phyloP scores from a whole-genome alignment of 129 eudicot species.

The Arctium minus region DNA sequence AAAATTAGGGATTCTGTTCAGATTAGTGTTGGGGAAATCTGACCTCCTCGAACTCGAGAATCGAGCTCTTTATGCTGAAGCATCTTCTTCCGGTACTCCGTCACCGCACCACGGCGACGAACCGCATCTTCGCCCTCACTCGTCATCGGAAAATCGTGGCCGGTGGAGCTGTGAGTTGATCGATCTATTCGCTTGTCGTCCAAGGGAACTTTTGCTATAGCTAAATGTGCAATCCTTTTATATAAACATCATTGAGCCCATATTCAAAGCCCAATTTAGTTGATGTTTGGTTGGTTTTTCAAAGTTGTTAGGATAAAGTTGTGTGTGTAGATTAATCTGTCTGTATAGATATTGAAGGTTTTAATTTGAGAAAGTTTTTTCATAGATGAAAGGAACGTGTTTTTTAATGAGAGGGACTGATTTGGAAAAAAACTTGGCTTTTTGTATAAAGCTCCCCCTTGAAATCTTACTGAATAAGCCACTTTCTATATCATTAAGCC shows the following conservation, averaged over 20 bases:
- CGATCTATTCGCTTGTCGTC: conserved; percentile 26
- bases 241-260: not conserved
- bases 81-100: conserved; percentile 84
- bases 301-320: no score
- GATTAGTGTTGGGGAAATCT: not conserved
- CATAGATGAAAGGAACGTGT: no score
- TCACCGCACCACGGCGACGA: conserved; percentile 65
- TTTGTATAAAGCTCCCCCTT: no score
- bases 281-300: no score
- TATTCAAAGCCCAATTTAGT: conserved; percentile 2
- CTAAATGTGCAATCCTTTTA: not conserved
- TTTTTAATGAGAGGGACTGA: no score
- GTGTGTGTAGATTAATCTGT: no score
- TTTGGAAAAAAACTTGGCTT: no score
- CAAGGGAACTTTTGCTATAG: conserved; percentile 18
- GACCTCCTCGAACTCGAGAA: conserved; percentile 80
- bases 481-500: no score
- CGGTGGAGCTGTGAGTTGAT: conserved; percentile 9
- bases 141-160: conserved; percentile 43
- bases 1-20: conserved; percentile 25
- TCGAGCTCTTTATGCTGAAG: conserved; percentile 91
- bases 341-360: no score
- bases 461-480: no score
- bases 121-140: conserved; percentile 70
- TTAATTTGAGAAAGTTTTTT: no score